A percentile compares a stretch with the other conserved stretches of the same genome.
These are phyloP conservation scores for Exidia glandulosa DNA, from an alignment of 768 basidiomycete species.

Conservation along the genomic window DNA sequence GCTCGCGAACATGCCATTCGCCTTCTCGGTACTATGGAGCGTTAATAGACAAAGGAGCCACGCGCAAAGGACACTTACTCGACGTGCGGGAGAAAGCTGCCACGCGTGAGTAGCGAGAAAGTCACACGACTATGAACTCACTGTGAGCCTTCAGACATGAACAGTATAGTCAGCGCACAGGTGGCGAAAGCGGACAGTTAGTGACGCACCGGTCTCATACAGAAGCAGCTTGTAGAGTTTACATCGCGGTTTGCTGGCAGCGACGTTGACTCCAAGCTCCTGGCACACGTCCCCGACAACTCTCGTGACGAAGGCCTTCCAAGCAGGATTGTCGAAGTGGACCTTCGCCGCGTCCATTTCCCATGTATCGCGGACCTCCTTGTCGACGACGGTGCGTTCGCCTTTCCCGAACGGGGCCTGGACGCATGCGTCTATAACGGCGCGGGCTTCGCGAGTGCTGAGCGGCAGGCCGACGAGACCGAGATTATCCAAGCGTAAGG, in stretches of 20 bases:
- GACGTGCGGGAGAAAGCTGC: constrained; percentile 4
- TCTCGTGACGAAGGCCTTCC: neutral
- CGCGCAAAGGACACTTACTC: neutral
- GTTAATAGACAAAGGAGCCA: neutral
- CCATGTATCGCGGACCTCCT: constrained; percentile 7
- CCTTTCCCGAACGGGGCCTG: constrained; percentile 10
- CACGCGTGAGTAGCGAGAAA: too few species aligned
- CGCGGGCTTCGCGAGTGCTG: neutral
- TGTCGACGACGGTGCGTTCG: constrained; percentile 4
- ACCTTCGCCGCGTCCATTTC: constrained; percentile 7
- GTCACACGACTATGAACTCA: too few species aligned
- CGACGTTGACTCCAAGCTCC: constrained; percentile 1
- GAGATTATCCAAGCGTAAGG: constrained; percentile 1
- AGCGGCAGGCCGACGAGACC: constrained; percentile 7
- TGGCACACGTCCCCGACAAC: constrained; percentile 1
- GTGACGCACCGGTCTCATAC: constrained; percentile 4
- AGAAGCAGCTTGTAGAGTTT: constrained; percentile 7
- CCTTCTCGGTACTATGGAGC: constrained; percentile 3
- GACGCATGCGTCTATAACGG: neutral
- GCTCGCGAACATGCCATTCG: constrained; percentile 3
- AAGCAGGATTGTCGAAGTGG: neutral
- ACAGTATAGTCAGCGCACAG: too few species aligned
- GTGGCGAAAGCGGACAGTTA: neutral
- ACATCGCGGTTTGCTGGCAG: neutral
- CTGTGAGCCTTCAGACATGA: too few species aligned